Conservation (phyloP, 768 basidiomycete species). For the Tylopilus sp. region DNA sequence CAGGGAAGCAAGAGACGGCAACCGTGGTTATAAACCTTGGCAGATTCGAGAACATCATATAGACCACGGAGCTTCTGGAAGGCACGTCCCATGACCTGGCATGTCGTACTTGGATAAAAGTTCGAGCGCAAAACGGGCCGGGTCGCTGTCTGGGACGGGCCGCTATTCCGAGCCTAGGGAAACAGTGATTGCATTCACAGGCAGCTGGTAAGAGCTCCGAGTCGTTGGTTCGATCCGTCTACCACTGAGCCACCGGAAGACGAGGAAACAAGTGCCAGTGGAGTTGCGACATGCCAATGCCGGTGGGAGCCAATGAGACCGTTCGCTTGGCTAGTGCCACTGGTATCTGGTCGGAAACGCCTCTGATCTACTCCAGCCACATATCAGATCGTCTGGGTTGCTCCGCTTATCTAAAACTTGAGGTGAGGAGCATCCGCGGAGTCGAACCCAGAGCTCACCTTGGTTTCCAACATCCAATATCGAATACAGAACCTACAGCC, state of each 20-base stretch:
- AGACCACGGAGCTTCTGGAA: too few relatives aligned
- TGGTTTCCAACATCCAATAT: neutral
- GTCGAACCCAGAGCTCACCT: neutral
- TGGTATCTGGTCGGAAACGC: slow-evolving; percentile 58
- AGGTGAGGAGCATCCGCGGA: slow-evolving; percentile 40
- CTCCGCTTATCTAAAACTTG: slow-evolving; percentile 67
- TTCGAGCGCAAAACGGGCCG: too few relatives aligned
- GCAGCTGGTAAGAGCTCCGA: neutral
- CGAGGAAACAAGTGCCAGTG: neutral
- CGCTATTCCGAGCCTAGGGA: neutral
- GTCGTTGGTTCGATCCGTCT: neutral
- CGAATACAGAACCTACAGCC: slow-evolving; percentile 64
- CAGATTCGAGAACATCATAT: too few relatives aligned
- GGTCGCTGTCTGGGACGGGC: neutral
- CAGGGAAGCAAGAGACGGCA: too few relatives aligned
- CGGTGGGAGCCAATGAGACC: neutral
- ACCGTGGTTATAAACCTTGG: too few relatives aligned
- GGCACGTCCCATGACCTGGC: neutral
- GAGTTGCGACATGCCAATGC: slow-evolving; percentile 7
- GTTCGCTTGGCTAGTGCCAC: slow-evolving; percentile 21
- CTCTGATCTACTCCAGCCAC: slow-evolving; percentile 55
- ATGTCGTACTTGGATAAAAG: too few relatives aligned
- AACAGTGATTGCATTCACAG: too few relatives aligned
- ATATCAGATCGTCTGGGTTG: slow-evolving; percentile 53
- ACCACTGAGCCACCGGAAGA: neutral